These are phyloP conservation scores for Rhizopogon roseolus DNA, from an alignment of 768 basidiomycete genomes.

Conservation along the genomic window DNA sequence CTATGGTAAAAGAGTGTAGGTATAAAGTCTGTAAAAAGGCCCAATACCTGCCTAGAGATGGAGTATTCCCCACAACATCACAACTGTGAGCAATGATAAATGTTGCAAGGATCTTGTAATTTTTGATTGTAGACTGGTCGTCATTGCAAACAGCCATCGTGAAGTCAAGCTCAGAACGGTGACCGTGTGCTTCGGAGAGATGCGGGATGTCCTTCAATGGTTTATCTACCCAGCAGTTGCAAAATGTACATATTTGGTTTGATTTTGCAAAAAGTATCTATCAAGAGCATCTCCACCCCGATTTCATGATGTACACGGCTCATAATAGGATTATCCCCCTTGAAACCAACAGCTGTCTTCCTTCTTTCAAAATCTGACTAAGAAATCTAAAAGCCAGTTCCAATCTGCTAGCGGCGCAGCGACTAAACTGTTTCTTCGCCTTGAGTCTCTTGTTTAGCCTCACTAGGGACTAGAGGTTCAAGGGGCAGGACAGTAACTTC, in stretches of 20 bases:
- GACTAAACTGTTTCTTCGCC: background rate
- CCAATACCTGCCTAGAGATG: too few relatives aligned
- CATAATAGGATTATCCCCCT: too few relatives aligned
- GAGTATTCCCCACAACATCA: too few relatives aligned
- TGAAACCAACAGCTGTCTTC: too few relatives aligned
- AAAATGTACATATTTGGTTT: background rate
- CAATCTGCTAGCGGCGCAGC: background rate
- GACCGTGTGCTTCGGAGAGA: background rate
- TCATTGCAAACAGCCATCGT: background rate
- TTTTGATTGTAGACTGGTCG: background rate
- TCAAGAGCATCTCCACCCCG: too few relatives aligned
- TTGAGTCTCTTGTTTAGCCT: background rate
- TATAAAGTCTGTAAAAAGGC: too few relatives aligned
- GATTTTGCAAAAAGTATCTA: too few relatives aligned
- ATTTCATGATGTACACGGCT: too few relatives aligned
- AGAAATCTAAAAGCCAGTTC: too few relatives aligned
- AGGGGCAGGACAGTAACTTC: constrained; percentile 49
- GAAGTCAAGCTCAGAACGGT: background rate
- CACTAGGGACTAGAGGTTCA: too few relatives aligned
- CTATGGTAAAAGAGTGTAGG: too few relatives aligned
- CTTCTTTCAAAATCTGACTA: too few relatives aligned
- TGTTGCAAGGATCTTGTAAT: background rate
- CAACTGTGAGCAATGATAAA: background rate
- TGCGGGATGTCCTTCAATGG: background rate
- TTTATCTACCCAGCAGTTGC: background rate